Conservation (phyloP, 2,329 filamentous ascomycete genomes). For the Verticillium nubilum region DNA sequence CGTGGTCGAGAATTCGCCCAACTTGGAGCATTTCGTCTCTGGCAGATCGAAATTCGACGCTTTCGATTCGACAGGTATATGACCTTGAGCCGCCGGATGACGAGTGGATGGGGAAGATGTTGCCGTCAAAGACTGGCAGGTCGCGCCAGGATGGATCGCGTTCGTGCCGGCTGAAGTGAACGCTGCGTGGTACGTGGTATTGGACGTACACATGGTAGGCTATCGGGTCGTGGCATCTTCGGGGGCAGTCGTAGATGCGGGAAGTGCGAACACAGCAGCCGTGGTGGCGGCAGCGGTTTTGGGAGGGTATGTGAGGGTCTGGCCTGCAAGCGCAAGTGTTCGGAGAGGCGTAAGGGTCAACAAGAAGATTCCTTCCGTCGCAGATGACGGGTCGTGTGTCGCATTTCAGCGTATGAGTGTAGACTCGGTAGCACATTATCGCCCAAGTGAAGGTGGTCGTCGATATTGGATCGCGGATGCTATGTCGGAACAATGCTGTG, state of each 20-base stretch:
- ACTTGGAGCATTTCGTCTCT: background rate
- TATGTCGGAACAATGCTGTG: too few relatives aligned
- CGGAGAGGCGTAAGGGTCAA: conserved; percentile 18
- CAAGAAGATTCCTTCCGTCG: conserved; percentile 12
- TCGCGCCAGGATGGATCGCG: conserved; percentile 2
- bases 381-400: conserved; percentile 21
- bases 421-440: conserved; percentile 14
- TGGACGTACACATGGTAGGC: conserved; percentile 7
- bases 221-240: background rate
- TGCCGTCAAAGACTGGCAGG: conserved; percentile 6
- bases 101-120: background rate
- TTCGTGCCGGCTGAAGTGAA: background rate
- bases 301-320: background rate
- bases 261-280: conserved; percentile 18
- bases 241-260: conserved; percentile 12
- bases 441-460: background rate
- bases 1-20: background rate
- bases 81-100: background rate
- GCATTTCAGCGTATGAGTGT: conserved; percentile 21
- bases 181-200: background rate
- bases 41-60: background rate
- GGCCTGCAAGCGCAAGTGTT: conserved; percentile 13
- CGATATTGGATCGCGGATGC: too few relatives aligned
- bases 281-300: conserved; percentile 15
- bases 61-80: background rate